Percentiles rank a stretch among this genome's conserved stretches.
Conservation (phyloP, 805 yeast species). For the Starmerella etchellsii region DNA sequence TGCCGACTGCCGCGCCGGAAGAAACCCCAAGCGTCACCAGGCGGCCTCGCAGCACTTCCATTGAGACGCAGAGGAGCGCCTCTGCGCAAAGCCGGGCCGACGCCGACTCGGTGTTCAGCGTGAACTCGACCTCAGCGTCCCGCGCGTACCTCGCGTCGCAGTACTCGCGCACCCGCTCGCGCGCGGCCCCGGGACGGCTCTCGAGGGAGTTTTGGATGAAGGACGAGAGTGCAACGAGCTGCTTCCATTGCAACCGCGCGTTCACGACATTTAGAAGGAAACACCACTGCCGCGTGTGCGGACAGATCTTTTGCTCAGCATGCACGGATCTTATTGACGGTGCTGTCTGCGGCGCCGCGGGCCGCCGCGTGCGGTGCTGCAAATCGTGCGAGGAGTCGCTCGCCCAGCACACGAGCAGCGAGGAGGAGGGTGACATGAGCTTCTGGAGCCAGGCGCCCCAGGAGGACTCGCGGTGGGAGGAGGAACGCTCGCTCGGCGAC, state of each 20-base stretch:
- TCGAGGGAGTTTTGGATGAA: conserved; percentile 90
- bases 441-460: conserved; percentile 6
- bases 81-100: conserved; percentile 6
- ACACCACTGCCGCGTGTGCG: conserved; percentile 93
- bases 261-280: conserved; percentile 70
- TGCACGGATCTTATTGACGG: conserved; percentile 69
- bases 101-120: conserved; percentile 19
- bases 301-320: conserved; percentile 79
- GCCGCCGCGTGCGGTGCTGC: conserved; percentile 32
- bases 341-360: conserved; percentile 40
- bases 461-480: conserved; percentile 5
- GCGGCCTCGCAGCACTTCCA: background rate
- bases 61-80: background rate
- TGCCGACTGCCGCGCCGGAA: conserved; percentile 1
- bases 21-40: background rate
- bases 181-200: conserved; percentile 25
- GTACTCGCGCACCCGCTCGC: conserved; percentile 17
- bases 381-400: conserved; percentile 18
- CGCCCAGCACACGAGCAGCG: conserved; percentile 12
- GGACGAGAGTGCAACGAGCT: conserved; percentile 80
- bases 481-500: background rate
- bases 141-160: conserved; percentile 22
- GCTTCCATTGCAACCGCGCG: conserved; percentile 66
- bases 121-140: conserved; percentile 17
- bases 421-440: conserved; percentile 32